phyloP scores from a whole-genome alignment of 2,329 filamentous ascomycete species.

The Spiromastix sp. region DNA sequence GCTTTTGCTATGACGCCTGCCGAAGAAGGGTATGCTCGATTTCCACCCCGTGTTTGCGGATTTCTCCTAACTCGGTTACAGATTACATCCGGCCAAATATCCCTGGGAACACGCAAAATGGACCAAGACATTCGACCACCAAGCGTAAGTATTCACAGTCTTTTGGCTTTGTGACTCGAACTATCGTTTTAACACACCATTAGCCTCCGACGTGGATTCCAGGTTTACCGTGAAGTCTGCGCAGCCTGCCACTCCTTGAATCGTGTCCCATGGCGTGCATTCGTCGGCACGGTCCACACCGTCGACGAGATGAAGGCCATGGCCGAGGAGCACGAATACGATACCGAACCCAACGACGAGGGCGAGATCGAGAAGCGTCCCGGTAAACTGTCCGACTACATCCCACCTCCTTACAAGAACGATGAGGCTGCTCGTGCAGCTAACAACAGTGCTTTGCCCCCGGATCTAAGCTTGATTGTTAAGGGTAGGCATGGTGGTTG shows the following conservation, averaged over 20 bases:
- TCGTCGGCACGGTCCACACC: slow-evolving; percentile 87
- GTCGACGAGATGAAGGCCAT: slow-evolving; percentile 96
- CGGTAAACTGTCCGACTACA: slow-evolving; percentile 97
- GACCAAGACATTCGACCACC: slow-evolving; percentile 94
- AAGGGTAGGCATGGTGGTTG: slow-evolving; percentile 97
- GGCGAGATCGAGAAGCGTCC: slow-evolving; percentile 97
- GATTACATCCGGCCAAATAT: slow-evolving; percentile 83
- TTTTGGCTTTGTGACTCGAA: slow-evolving; percentile 6
- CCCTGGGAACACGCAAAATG: slow-evolving; percentile 92
- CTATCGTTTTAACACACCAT: slow-evolving; percentile 8
- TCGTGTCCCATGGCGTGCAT: slow-evolving; percentile 83
- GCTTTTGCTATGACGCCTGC: slow-evolving; percentile 82
- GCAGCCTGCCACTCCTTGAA: slow-evolving; percentile 92
- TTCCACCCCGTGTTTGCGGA: slow-evolving; percentile 6
- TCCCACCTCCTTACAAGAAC: slow-evolving; percentile 94
- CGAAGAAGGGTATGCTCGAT: slow-evolving; percentile 86
- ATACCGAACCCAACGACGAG: slow-evolving; percentile 94
- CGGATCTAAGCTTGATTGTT: slow-evolving; percentile 93
- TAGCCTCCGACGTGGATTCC: slow-evolving; percentile 96
- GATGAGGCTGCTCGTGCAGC: slow-evolving; percentile 95
- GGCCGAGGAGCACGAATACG: slow-evolving; percentile 98
- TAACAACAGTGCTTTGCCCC: slow-evolving; percentile 96
- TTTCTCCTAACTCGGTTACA: slow-evolving; percentile 28
- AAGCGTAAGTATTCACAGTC: slow-evolving; percentile 57
- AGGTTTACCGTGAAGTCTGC: slow-evolving; percentile 98